A percentile compares a stretch with the other conserved stretches of the same genome.
Conservation (phyloP, 176 grass and related monocot species). For the Eragrostis curvula region DNA sequence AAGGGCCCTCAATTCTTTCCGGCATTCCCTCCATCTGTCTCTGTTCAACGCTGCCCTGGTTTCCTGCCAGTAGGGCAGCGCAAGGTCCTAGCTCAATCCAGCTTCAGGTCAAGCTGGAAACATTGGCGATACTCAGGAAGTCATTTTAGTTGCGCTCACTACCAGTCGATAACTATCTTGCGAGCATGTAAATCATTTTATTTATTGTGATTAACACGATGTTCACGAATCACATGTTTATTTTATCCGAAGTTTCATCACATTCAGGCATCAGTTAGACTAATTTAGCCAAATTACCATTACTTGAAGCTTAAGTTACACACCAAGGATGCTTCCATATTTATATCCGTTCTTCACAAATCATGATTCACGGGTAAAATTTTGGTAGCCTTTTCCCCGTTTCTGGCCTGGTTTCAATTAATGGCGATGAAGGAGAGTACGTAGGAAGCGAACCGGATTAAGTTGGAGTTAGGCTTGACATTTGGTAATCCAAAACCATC, state of each 20-base stretch:
- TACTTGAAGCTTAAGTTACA: no score
- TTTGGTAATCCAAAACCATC: slow-evolving; percentile 2
- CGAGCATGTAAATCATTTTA: neutral
- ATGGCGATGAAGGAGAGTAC: neutral
- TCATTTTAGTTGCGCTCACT: no score
- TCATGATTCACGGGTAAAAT: no score
- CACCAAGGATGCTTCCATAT: no score
- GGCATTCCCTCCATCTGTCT: neutral
- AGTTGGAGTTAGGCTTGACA: slow-evolving; percentile 15
- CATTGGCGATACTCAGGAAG: no score
- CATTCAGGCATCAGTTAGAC: neutral
- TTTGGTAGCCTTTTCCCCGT: no score
- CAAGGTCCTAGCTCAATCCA: no score
- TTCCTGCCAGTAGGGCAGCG: no score
- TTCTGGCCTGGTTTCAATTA: neutral
- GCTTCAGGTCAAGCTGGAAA: no score
- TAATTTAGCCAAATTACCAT: neutral
- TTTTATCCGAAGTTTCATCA: neutral
- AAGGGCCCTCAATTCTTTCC: neutral
- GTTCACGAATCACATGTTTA: neutral
- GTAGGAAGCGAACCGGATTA: slow-evolving; percentile 6
- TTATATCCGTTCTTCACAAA: no score
- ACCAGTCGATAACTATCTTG: no score
- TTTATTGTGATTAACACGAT: neutral
- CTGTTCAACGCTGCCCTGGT: slow-evolving; percentile 1